Percentiles rank a stretch among this genome's conserved stretches.
Evolutionary conservation across 345 rosid species (phyloP).

Genomic region (Sonneratia caseolaris): DNA sequence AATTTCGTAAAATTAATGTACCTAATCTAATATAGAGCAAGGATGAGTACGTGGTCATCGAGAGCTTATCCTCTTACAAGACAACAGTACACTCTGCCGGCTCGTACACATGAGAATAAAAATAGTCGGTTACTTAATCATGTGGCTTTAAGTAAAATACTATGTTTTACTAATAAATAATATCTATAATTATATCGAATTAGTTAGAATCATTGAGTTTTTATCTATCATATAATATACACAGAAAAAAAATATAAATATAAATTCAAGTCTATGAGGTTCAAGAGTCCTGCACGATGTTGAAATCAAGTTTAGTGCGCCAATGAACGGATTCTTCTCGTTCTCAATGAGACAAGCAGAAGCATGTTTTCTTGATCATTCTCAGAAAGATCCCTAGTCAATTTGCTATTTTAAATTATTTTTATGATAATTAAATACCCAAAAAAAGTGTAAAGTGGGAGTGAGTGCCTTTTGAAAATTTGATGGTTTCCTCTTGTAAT

Average conservation of each 20-base stretch:
- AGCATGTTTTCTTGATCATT: constrained; percentile 25
- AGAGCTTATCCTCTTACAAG: background rate
- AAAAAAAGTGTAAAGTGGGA: constrained; percentile 1
- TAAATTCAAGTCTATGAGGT: background rate
- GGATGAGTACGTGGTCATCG: background rate
- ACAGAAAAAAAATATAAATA: background rate
- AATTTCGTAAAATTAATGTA: too few species aligned
- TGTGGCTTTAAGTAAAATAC: too few species aligned
- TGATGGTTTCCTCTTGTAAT: constrained; percentile 71
- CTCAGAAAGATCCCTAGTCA: constrained; percentile 30
- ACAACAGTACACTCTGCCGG: background rate
- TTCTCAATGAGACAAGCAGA: constrained; percentile 60
- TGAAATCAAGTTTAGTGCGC: constrained; percentile 11
- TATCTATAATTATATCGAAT: too few species aligned
- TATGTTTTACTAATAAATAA: too few species aligned
- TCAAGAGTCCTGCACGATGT: constrained; percentile 36
- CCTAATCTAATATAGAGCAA: too few species aligned
- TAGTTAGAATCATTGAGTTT: too few species aligned
- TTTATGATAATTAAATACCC: background rate
- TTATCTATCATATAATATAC: too few species aligned
- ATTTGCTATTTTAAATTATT: constrained; percentile 14
- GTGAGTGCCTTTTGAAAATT: constrained; percentile 32
- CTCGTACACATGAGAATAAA: background rate
- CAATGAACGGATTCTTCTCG: background rate
- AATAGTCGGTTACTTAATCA: too few species aligned